Conservation (phyloP, 2,329 filamentous ascomycete genomes). For the Fusarium nygamai region DNA sequence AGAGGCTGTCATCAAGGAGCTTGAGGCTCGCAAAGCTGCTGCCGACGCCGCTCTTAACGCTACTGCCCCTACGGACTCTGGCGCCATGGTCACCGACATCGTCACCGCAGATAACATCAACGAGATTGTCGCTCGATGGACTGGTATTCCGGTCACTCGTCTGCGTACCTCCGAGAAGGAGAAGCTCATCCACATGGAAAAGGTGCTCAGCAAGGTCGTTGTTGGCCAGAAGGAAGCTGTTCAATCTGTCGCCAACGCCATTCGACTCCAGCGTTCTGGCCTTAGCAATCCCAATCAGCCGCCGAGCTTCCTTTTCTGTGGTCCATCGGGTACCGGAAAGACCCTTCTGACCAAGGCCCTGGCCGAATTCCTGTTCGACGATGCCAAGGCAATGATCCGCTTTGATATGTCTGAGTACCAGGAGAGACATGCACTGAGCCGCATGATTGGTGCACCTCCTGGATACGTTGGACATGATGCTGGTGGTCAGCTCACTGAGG, state of each 20-base stretch:
- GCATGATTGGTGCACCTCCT: conserved; percentile 97
- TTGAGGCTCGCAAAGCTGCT: conserved; percentile 82
- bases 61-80: conserved; percentile 63
- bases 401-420: conserved; percentile 99
- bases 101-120: conserved; percentile 99
- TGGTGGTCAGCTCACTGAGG: conserved; percentile 94
- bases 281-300: conserved; percentile 96
- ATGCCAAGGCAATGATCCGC: conserved; percentile 96
- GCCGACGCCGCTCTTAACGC: conserved; percentile 77
- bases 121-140: conserved; percentile 96
- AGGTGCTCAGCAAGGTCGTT: conserved; percentile 82
- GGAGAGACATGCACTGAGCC: conserved; percentile 91
- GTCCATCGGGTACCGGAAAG: conserved; percentile 97
- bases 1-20: conserved; percentile 78
- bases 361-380: conserved; percentile 97
- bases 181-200: conserved; percentile 98
- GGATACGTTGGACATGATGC: conserved; percentile 97
- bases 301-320: conserved; percentile 98
- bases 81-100: conserved; percentile 87
- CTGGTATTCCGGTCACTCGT: conserved; percentile 95
- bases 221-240: conserved; percentile 96
- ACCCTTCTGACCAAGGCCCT: conserved; percentile 96
- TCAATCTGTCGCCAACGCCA: conserved; percentile 91
- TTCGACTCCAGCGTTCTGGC: conserved; percentile 92
- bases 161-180: conserved; percentile 97